phyloP scores from a whole-genome alignment of 352 stramenopile genomes.

The Pythium guiyangense region DNA sequence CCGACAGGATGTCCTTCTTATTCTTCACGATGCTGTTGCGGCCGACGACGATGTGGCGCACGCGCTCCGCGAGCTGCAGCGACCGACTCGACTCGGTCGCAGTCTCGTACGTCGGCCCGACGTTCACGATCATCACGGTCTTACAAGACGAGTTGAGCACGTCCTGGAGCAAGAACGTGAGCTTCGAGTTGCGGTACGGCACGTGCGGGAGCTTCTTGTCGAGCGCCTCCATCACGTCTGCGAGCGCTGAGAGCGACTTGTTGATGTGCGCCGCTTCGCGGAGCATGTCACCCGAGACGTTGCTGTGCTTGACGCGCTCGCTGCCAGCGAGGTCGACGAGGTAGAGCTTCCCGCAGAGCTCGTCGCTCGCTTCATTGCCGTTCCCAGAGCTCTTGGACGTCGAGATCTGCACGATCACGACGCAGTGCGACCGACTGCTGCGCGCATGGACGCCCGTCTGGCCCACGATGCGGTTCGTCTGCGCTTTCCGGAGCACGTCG shows the following conservation, averaged over 20 bases:
- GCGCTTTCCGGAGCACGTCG: conserved; percentile 51
- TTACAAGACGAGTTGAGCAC: conserved; percentile 88
- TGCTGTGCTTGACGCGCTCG: conserved; percentile 90
- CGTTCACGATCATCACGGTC: conserved; percentile 93
- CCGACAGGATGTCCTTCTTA: conserved; percentile 83
- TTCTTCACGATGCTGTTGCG: conserved; percentile 81
- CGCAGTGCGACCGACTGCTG: conserved; percentile 90
- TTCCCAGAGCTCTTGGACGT: conserved; percentile 25
- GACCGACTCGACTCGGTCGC: conserved; percentile 85
- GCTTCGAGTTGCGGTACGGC: conserved; percentile 97
- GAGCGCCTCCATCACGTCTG: conserved; percentile 91
- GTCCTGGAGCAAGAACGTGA: conserved; percentile 97
- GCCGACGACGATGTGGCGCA: conserved; percentile 75
- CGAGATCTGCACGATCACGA: conserved; percentile 91
- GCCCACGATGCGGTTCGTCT: conserved; percentile 78
- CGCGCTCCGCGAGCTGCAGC: conserved; percentile 83
- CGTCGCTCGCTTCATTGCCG: conserved; percentile 30
- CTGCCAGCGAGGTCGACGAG: conserved; percentile 92
- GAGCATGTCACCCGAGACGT: conserved; percentile 81
- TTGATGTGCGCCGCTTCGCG: conserved; percentile 83
- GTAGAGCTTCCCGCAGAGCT: conserved; percentile 86
- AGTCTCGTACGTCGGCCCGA: conserved; percentile 79
- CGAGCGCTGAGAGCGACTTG: conserved; percentile 89
- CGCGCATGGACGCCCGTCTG: conserved; percentile 87
- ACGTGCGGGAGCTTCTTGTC: conserved; percentile 91